phyloP scores from a whole-genome alignment of 202 grass and related monocot genomes.

The Panicum hallii region DNA sequence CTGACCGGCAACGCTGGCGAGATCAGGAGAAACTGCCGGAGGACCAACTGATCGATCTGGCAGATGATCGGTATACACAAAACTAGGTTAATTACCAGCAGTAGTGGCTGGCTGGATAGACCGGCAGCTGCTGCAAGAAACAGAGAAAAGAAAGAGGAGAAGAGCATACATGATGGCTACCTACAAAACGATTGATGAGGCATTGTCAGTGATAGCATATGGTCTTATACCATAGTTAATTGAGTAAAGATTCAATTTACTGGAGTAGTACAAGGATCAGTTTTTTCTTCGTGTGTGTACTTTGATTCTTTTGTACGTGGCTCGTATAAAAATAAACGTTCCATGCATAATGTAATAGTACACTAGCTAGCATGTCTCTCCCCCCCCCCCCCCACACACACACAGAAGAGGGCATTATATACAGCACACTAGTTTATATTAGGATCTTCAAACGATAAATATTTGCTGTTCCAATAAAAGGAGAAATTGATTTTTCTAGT shows the following conservation, averaged over 20 bases:
- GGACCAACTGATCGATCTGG: constrained; percentile 46
- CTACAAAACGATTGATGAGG: neutral
- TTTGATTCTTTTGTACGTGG: constrained; percentile 61
- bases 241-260: constrained; percentile 43
- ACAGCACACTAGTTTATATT: neutral
- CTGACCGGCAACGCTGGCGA: constrained; percentile 64
- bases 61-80: neutral
- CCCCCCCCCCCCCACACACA: too few relatives aligned
- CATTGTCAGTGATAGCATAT: constrained; percentile 36
- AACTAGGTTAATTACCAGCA: neutral
- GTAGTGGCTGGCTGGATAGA: neutral
- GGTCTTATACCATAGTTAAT: constrained; percentile 39
- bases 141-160: constrained; percentile 2
- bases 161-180: neutral
- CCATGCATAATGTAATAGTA: constrained; percentile 34
- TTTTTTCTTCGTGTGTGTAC: constrained; percentile 6
- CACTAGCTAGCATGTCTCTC: neutral
- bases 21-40: constrained; percentile 69
- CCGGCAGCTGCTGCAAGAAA: constrained; percentile 2
- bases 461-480: neutral
- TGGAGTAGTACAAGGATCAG: constrained; percentile 14
- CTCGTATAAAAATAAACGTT: constrained; percentile 61
- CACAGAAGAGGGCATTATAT: neutral
- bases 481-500: neutral
- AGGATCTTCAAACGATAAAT: constrained; percentile 5